Evolutionary conservation across 2,329 filamentous ascomycete species (phyloP).

Genomic region (Macrophomina phaseolina): DNA sequence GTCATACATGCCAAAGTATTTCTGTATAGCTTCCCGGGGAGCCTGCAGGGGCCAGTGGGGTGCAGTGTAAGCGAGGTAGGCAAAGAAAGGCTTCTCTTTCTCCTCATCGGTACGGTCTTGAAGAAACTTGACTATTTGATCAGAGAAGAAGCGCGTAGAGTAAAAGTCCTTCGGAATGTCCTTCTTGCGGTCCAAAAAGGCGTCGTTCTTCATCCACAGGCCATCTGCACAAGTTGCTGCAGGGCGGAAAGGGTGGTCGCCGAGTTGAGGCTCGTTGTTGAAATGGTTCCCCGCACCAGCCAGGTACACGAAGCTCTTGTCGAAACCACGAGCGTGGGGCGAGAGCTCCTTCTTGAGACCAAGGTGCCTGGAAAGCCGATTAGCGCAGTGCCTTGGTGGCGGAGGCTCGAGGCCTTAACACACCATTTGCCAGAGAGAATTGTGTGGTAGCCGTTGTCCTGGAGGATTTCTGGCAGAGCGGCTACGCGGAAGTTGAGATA

Average conservation of each 20-base stretch:
- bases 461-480: constrained; percentile 22
- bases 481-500: constrained; percentile 25
- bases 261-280: constrained; percentile 27
- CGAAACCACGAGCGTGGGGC: constrained; percentile 16
- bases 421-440: constrained; percentile 22
- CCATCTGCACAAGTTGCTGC: constrained; percentile 5
- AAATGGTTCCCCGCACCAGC: constrained; percentile 26
- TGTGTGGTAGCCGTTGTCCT: constrained; percentile 25
- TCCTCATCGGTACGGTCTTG: constrained; percentile 9
- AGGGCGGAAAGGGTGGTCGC: constrained; percentile 7
- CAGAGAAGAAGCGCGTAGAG: constrained; percentile 17
- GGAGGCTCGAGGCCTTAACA: neutral
- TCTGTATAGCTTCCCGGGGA: constrained; percentile 9
- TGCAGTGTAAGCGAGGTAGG: constrained; percentile 21
- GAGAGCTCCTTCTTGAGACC: constrained; percentile 25
- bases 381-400: neutral
- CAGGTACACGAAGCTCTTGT: constrained; percentile 23
- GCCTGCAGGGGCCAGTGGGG: constrained; percentile 27
- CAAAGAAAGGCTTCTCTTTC: constrained; percentile 26
- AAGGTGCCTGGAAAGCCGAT: constrained; percentile 3
- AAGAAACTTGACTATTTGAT: constrained; percentile 13
- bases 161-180: constrained; percentile 20
- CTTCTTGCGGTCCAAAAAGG: constrained; percentile 16
- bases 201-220: constrained; percentile 23
- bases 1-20: constrained; percentile 21